Conservation (phyloP, 2,329 filamentous ascomycete species). For the Botryotinia calthae region DNA sequence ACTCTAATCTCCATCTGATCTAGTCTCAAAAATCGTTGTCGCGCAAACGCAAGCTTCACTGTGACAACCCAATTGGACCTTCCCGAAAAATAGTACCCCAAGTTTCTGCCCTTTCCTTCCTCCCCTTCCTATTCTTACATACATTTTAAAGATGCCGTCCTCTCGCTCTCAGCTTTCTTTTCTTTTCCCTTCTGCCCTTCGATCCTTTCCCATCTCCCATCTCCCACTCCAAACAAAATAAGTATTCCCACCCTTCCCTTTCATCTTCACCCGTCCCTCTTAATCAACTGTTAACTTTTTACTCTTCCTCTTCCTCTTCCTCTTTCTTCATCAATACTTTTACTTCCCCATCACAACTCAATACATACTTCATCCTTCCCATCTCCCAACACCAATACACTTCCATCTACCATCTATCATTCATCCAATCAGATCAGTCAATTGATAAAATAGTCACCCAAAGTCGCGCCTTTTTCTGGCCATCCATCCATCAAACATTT, state of each 20-base stretch:
- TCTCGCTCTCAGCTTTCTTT: constrained; percentile 20
- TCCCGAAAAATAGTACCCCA: constrained; percentile 24
- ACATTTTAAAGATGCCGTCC: constrained; percentile 3
- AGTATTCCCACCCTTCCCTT: constrained; percentile 25
- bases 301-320: constrained; percentile 12
- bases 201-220: background rate
- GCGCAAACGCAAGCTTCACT: constrained; percentile 20
- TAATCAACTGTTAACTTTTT: constrained; percentile 12
- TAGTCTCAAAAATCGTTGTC: constrained; percentile 12
- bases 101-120: constrained; percentile 9
- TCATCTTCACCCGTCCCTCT: background rate
- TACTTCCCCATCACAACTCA: background rate
- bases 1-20: constrained; percentile 7
- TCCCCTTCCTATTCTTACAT: constrained; percentile 2
- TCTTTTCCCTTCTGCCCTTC: constrained; percentile 16
- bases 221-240: constrained; percentile 22
- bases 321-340: constrained; percentile 3
- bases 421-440: constrained; percentile 20
- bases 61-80: constrained; percentile 24
- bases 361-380: background rate
- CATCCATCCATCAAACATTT: constrained; percentile 15
- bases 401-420: constrained; percentile 7
- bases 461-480: constrained; percentile 1
- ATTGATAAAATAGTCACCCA: constrained; percentile 13
- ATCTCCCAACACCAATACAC: constrained; percentile 3